Conservation (phyloP, 2,329 filamentous ascomycete species). For the Cercospora canescens region DNA sequence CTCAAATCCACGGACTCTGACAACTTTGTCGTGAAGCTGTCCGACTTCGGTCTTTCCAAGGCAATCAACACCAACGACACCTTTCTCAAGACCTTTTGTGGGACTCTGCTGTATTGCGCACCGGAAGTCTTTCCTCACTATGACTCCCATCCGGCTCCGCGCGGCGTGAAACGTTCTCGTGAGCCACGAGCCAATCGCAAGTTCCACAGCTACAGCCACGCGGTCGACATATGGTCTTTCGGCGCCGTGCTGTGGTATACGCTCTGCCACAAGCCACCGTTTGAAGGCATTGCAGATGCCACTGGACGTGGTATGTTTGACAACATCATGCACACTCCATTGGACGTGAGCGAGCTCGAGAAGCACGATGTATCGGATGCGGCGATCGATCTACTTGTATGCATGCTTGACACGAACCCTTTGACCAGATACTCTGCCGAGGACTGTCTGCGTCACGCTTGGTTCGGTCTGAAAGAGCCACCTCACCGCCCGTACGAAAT, state of each 20-base stretch:
- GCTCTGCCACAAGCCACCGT: constrained; percentile 78
- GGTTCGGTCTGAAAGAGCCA: constrained; percentile 56
- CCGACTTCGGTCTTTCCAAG: constrained; percentile 95
- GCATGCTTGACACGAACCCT: constrained; percentile 82
- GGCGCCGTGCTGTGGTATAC: constrained; percentile 89
- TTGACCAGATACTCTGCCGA: constrained; percentile 71
- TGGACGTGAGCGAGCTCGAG: constrained; percentile 67
- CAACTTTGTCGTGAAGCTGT: constrained; percentile 77
- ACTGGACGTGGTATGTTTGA: constrained; percentile 78
- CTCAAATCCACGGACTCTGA: constrained; percentile 68
- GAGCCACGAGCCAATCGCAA: constrained; percentile 49
- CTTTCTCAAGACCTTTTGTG: constrained; percentile 93
- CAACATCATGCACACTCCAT: constrained; percentile 77
- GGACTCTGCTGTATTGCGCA: constrained; percentile 91
- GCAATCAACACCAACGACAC: constrained; percentile 81
- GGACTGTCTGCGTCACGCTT: constrained; percentile 70
- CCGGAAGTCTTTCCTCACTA: constrained; percentile 93
- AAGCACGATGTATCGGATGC: constrained; percentile 59
- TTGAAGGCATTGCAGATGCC: constrained; percentile 72
- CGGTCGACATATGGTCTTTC: constrained; percentile 94
- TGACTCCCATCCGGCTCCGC: constrained; percentile 61
- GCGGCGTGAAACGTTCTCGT: constrained; percentile 58
- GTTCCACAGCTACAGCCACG: constrained; percentile 75
- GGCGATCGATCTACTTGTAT: constrained; percentile 71
- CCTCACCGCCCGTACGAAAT: constrained; percentile 22